Evolutionary conservation across 345 rosid genomes (phyloP), one percentile per base, ranked within the genome.

Genomic region (Arabidopsis arenosa): DNA sequence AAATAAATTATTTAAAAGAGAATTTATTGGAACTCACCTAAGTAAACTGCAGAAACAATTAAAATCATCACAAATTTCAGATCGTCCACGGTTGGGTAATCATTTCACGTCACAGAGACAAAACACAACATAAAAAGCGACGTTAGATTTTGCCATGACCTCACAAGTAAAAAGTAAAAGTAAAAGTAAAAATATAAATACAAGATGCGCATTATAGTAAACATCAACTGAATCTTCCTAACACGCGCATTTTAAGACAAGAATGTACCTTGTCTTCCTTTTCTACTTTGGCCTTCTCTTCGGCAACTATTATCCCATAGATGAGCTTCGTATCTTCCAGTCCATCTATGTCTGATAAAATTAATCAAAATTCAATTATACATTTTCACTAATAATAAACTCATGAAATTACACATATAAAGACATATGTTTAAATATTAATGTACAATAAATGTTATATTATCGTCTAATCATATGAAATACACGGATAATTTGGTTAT

Each of bases 271-370:
- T 92, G 97, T 74, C 97, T 86, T 62, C 97, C 97, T 75, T 90
- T 90, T 72, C 97, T 88, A 47, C 93, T 87, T 56, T 92, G 96
- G 23, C 97, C 97, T 88, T 90, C 96, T 74, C 97, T 88, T 83
- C 92, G 82, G 77, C 96, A 90, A 71, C 97, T 92, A 75, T 90
- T 92, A 74, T 92, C 97, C 96, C 97, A 91, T 75, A 91, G 82
- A 82, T 91, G 97, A 78, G 97, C 97, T 88, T 91, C 97, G 74
- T 89, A 91, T 80, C 97, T 91, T 7, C 97, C 95, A 0, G 97
- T 91, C 97, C 97, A 91, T 81, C 97, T 84, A 86, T 92, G 97
- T 63, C 97, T 92, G 35, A 51, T 57, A 18, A 5, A 23, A 56
- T 48, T 49, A 0, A 26, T 28, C 0, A 3, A 5, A 10, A 1